Percentiles rank a stretch among this genome's conserved stretches.
Conservation (phyloP, 345 rosid genomes). For the Durio zibethinus region DNA sequence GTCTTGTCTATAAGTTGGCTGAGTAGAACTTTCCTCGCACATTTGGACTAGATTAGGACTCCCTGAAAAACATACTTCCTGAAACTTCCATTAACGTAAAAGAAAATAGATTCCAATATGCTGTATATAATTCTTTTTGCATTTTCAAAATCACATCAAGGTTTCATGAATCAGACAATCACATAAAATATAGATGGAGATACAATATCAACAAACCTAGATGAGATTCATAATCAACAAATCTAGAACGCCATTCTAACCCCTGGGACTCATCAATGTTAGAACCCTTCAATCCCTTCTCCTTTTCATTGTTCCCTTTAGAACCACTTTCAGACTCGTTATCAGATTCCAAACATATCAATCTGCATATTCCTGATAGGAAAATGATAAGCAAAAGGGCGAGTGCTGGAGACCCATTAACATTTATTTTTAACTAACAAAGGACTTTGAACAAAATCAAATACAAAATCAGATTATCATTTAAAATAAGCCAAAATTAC, state of each 20-base stretch:
- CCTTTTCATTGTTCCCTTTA: slow-evolving; percentile 29
- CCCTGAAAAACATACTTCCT: slow-evolving; percentile 33
- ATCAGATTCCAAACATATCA: slow-evolving; percentile 69
- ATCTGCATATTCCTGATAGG: slow-evolving; percentile 40
- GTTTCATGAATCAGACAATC: slow-evolving; percentile 3
- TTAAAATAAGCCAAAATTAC: not conserved
- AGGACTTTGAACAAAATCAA: not conserved
- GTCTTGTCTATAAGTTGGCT: slow-evolving; percentile 20
- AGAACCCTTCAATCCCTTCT: slow-evolving; percentile 25
- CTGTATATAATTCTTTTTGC: not conserved
- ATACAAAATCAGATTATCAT: not conserved
- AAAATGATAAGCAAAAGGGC: not conserved
- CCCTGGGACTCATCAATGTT: slow-evolving; percentile 26
- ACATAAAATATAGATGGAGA: slow-evolving; percentile 4
- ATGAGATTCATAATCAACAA: slow-evolving; percentile 17
- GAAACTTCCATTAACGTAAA: slow-evolving; percentile 14
- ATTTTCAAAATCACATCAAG: not conserved
- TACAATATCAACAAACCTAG: slow-evolving; percentile 32
- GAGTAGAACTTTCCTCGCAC: slow-evolving; percentile 26
- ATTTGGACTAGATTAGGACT: slow-evolving; percentile 25
- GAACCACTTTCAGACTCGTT: slow-evolving; percentile 40
- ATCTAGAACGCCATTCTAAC: slow-evolving; percentile 23
- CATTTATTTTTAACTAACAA: not conserved
- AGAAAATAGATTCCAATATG: slow-evolving; percentile 4
- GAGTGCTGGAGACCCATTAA: not conserved